Evolutionary conservation across 1,284 basidiomycete genomes (phyloP), one percentile per base, ranked within the genome.

Genomic region (Apiotrichum sp.): DNA sequence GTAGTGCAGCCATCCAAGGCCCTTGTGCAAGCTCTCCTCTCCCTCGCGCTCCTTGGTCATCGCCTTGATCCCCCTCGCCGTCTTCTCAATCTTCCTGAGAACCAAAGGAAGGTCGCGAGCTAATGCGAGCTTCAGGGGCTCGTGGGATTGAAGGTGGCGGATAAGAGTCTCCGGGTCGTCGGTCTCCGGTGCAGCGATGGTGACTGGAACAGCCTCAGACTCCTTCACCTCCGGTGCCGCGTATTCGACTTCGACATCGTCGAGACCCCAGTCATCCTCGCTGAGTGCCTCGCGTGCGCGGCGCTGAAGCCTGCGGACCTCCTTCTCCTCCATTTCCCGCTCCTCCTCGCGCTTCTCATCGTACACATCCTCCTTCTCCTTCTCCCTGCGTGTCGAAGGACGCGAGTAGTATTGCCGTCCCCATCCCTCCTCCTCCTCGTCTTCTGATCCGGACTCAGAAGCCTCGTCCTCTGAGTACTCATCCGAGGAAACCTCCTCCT

Each of bases 191-290:
- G 62, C 65, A 4, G 66, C 57, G 2, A 67, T 57, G 6, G 50
- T 35, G 13, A 44, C 44, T 4, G 51, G 34, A 2, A 42, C 41
- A 14, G 40, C 36, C n/a, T 59, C 60, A 3, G 50, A 52, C 33
- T 52, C 56, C 29, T 32, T 44, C 11, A 14, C 13, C 3, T 36
- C 31, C 16, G 33, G 6, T 1, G 39, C 36, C 22, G 62, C 72
- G 54, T 84, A 81, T 34, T 80, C 73, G 43, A 79, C 72, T 33
- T 69, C 67, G 71, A 69, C 61, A 22, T 89, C 88, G 36, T 81
- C 84, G 47, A 96, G 78, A 3, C 93, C 93, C 72, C 91, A 97
- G 73, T 97, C 74, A 34, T 71, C 92, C 51, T 89, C 88, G 2
- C 69, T 77, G 80, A 96, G 81, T 5, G 77, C 80, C 62, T 89